Percentiles rank a stretch among this genome's conserved stretches.
Evolutionary conservation across 768 basidiomycete species (phyloP).

Genomic region (Tulasnella sp.): DNA sequence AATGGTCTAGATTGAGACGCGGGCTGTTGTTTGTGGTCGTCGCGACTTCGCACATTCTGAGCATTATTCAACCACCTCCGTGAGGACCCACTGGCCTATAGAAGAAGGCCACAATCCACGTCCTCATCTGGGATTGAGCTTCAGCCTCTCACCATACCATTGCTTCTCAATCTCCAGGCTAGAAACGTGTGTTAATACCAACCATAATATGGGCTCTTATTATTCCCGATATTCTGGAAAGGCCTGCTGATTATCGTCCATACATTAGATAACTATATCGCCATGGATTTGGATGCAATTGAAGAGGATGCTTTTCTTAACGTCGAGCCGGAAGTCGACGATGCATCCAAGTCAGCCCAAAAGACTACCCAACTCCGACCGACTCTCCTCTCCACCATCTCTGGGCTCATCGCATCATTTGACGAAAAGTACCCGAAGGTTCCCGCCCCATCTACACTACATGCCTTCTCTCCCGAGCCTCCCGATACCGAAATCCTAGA

Average conservation of each 20-base stretch:
- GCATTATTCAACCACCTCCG: too few species aligned
- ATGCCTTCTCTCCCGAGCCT: constrained; percentile 12
- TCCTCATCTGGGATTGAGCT: too few species aligned
- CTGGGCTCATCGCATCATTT: constrained; percentile 5
- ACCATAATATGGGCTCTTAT: too few species aligned
- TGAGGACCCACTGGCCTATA: too few species aligned
- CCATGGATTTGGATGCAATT: constrained; percentile 6
- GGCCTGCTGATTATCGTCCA: too few species aligned
- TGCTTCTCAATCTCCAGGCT: too few species aligned
- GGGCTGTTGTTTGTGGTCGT: too few species aligned
- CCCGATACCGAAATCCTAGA: constrained; percentile 15
- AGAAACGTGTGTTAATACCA: too few species aligned
- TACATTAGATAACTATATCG: neutral
- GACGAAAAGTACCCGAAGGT: constrained; percentile 6
- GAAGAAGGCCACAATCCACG: too few species aligned
- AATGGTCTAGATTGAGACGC: neutral
- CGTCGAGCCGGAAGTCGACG: neutral
- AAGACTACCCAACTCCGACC: neutral
- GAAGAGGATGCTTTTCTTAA: constrained; percentile 1
- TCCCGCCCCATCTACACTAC: neutral
- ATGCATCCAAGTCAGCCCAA: neutral
- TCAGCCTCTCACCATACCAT: too few species aligned
- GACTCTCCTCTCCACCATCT: constrained; percentile 2
- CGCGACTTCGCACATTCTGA: too few species aligned
- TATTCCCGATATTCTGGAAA: too few species aligned